Percentiles rank a stretch among this genome's conserved stretches.
These are phyloP conservation scores for Globisporangium yorkense DNA, from an alignment of 352 stramenopile species.

Conservation along the genomic window DNA sequence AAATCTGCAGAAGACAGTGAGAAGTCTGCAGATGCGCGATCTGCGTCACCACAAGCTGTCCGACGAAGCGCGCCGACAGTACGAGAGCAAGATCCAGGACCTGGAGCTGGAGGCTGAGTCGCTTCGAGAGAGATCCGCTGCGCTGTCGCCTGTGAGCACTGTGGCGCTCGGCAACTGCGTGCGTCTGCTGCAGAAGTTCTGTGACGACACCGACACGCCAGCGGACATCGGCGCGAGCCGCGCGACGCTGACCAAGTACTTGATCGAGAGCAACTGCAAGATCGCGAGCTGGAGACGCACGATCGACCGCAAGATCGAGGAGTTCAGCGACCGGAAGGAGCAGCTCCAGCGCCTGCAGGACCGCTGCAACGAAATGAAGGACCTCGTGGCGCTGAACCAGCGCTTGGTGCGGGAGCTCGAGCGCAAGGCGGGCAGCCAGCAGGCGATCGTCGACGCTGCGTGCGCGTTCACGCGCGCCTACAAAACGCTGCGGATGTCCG, in stretches of 20 bases:
- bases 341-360: slow-evolving; percentile 35
- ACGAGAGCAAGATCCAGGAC: slow-evolving; percentile 14
- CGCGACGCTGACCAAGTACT: slow-evolving; percentile 17
- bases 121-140: slow-evolving; percentile 1
- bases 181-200: slow-evolving; percentile 36
- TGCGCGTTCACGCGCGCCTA: slow-evolving; percentile 34
- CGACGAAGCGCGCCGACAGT: slow-evolving; percentile 2
- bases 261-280: slow-evolving; percentile 42
- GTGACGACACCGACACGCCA: slow-evolving; percentile 18
- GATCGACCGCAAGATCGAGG: slow-evolving; percentile 35
- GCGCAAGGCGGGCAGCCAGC: slow-evolving; percentile 22
- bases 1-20: slow-evolving; percentile 11
- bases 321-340: slow-evolving; percentile 35
- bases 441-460: slow-evolving; percentile 35
- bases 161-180: slow-evolving; percentile 41
- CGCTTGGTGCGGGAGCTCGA: slow-evolving; percentile 39
- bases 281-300: slow-evolving; percentile 35
- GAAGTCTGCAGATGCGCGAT: slow-evolving; percentile 7
- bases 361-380: slow-evolving; percentile 39
- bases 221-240: slow-evolving; percentile 10
- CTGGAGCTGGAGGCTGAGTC: slow-evolving; percentile 15
- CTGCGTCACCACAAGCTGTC: slow-evolving; percentile 1
- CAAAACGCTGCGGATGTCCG: slow-evolving; percentile 28
- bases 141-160: slow-evolving; percentile 19
- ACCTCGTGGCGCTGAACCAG: slow-evolving; percentile 40